phyloP scores from a whole-genome alignment of 1,284 basidiomycete species.

The Sporisorium reilianum region DNA sequence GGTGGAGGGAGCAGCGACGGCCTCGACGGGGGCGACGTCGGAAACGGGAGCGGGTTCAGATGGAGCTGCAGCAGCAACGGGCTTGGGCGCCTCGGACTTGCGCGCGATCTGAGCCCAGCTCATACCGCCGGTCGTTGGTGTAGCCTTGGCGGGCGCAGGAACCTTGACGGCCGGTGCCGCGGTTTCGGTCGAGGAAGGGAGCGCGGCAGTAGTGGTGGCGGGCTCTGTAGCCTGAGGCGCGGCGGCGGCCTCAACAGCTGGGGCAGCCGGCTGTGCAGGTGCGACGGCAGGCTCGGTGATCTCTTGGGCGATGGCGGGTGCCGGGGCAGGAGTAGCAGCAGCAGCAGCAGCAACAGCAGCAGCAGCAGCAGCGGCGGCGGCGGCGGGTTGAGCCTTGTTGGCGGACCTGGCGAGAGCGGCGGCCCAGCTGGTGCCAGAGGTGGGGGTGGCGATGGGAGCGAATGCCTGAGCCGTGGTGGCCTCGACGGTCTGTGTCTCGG shows the following conservation, averaged over 20 bases:
- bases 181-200: constrained; percentile 34
- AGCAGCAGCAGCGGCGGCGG: constrained; percentile 29
- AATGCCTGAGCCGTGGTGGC: constrained; percentile 48
- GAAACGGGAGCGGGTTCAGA: constrained; percentile 16
- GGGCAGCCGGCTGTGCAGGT: constrained; percentile 13
- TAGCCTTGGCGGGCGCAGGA: constrained; percentile 43
- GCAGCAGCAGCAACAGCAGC: constrained; percentile 31
- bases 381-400: constrained; percentile 20
- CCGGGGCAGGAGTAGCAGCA: constrained; percentile 31
- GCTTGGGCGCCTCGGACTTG: constrained; percentile 60
- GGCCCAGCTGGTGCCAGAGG: constrained; percentile 58
- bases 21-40: constrained; percentile 15
- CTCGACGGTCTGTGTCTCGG: constrained; percentile 38
- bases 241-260: constrained; percentile 21
- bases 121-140: constrained; percentile 49
- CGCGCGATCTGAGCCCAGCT: constrained; percentile 69
- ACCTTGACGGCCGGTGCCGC: constrained; percentile 50
- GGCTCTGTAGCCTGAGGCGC: constrained; percentile 36
- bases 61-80: constrained; percentile 25
- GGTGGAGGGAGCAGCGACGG: constrained; percentile 16
- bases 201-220: constrained; percentile 42
- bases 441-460: constrained; percentile 47
- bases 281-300: constrained; percentile 24
- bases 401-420: constrained; percentile 51
- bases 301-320: constrained; percentile 38